Conservation (phyloP, 75 land plant species). For the Pseudotsuga menziesii region DNA sequence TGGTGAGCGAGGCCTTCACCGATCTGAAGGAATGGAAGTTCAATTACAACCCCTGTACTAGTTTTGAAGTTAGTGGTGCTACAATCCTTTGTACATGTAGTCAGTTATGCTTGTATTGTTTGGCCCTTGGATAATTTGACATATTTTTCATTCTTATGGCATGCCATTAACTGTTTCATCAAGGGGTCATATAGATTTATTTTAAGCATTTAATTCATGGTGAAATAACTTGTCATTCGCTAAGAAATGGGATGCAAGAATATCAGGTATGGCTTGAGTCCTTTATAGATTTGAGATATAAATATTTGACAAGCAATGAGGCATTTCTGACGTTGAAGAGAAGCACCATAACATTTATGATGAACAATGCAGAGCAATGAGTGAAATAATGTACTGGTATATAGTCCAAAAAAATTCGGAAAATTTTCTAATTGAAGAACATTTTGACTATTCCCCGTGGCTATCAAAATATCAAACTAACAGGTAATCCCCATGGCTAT, state of each 20-base stretch:
- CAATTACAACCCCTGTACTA: slow-evolving; percentile 58
- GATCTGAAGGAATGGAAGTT: slow-evolving; percentile 59
- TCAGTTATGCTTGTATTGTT: neutral
- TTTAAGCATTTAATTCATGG: neutral
- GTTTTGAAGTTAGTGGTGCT: neutral
- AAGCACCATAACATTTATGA: neutral
- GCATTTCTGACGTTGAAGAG: neutral
- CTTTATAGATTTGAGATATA: slow-evolving; percentile 2
- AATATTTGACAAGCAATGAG: slow-evolving; percentile 2
- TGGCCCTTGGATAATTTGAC: slow-evolving; percentile 5
- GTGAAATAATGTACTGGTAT: neutral
- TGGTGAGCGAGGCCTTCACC: slow-evolving; percentile 18
- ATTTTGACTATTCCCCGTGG: neutral
- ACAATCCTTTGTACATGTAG: neutral
- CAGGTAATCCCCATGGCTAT: too few relatives aligned
- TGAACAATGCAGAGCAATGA: neutral
- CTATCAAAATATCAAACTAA: neutral
- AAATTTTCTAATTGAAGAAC: neutral
- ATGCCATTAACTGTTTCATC: neutral
- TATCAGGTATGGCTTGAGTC: neutral
- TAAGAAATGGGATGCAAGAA: neutral
- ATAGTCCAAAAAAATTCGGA: neutral
- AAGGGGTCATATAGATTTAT: neutral
- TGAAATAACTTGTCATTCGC: neutral
- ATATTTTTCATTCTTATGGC: neutral